phyloP scores from a whole-genome alignment of 2,329 filamentous ascomycete species.

The Claviceps arundinis region DNA sequence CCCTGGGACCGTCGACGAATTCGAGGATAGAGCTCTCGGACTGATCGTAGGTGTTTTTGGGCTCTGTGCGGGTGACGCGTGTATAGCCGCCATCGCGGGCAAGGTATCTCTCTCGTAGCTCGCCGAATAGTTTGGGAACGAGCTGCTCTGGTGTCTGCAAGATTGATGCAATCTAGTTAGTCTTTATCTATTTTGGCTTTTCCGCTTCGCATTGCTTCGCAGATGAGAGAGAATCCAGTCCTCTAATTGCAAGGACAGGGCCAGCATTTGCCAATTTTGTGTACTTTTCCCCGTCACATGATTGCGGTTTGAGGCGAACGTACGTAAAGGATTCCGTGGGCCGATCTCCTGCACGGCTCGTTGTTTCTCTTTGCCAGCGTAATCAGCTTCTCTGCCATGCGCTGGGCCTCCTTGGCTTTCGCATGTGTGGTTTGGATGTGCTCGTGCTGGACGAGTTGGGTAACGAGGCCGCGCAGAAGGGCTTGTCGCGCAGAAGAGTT shows the following conservation, averaged over 20 bases:
- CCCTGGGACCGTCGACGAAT: slow-evolving; percentile 84
- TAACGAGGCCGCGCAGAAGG: slow-evolving; percentile 88
- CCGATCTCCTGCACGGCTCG: slow-evolving; percentile 60
- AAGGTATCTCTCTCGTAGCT: slow-evolving; percentile 66
- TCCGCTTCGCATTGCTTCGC: background rate
- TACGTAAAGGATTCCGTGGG: slow-evolving; percentile 79
- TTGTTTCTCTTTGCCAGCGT: slow-evolving; percentile 90
- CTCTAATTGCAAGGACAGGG: background rate
- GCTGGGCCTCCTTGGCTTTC: slow-evolving; percentile 95
- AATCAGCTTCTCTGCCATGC: slow-evolving; percentile 85
- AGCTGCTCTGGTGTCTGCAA: slow-evolving; percentile 51
- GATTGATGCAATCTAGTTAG: background rate
- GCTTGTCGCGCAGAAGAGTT: slow-evolving; percentile 80
- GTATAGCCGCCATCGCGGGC: slow-evolving; percentile 83
- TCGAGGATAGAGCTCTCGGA: slow-evolving; percentile 83
- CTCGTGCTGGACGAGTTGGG: slow-evolving; percentile 85
- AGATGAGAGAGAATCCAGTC: background rate
- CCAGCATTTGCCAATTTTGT: background rate
- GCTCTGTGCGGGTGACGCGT: slow-evolving; percentile 82
- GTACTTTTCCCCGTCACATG: background rate
- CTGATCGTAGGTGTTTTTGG: slow-evolving; percentile 71
- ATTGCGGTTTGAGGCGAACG: slow-evolving; percentile 14
- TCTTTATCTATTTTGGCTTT: background rate
- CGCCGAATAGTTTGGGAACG: slow-evolving; percentile 78
- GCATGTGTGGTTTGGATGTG: slow-evolving; percentile 88